Conservation (phyloP, 2,329 filamentous ascomycete species). For the Colletotrichum spinosum region DNA sequence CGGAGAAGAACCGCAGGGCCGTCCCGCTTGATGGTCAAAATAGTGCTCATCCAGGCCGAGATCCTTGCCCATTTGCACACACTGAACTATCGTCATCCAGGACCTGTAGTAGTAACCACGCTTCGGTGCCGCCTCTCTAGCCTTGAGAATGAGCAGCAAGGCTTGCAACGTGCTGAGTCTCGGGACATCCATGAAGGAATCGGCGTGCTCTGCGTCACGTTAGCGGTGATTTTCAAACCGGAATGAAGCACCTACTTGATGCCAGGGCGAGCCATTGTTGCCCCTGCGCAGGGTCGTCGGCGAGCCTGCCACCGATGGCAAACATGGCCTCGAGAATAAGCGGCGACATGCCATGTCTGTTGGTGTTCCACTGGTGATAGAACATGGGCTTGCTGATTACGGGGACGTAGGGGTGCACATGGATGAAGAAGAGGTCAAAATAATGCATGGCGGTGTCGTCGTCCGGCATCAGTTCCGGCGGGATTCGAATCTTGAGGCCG, state of each 20-base stretch:
- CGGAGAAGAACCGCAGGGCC: constrained; percentile 74
- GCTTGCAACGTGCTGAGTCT: constrained; percentile 93
- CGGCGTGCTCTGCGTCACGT: constrained; percentile 76
- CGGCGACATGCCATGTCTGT: constrained; percentile 87
- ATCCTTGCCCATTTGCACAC: constrained; percentile 93
- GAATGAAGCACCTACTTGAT: constrained; percentile 67
- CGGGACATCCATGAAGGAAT: constrained; percentile 93
- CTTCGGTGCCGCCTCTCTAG: constrained; percentile 90
- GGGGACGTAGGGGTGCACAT: constrained; percentile 93
- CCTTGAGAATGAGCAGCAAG: constrained; percentile 87
- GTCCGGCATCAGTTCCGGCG: constrained; percentile 91
- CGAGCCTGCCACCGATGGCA: constrained; percentile 85
- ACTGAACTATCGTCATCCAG: constrained; percentile 95
- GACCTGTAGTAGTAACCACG: constrained; percentile 96
- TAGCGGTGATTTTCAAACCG: neutral
- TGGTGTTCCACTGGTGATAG: constrained; percentile 89
- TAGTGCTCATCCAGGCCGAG: constrained; percentile 89
- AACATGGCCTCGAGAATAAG: constrained; percentile 91
- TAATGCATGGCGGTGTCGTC: constrained; percentile 85
- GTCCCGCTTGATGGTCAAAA: constrained; percentile 79
- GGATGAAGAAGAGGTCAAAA: constrained; percentile 89
- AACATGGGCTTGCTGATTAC: constrained; percentile 86
- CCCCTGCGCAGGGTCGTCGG: constrained; percentile 85
- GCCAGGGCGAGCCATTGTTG: constrained; percentile 94
- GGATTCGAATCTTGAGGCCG: constrained; percentile 86